Percentiles rank a stretch among this genome's conserved stretches.
Evolutionary conservation across 768 basidiomycete species (phyloP).

Genomic region (Serendipita sp.): DNA sequence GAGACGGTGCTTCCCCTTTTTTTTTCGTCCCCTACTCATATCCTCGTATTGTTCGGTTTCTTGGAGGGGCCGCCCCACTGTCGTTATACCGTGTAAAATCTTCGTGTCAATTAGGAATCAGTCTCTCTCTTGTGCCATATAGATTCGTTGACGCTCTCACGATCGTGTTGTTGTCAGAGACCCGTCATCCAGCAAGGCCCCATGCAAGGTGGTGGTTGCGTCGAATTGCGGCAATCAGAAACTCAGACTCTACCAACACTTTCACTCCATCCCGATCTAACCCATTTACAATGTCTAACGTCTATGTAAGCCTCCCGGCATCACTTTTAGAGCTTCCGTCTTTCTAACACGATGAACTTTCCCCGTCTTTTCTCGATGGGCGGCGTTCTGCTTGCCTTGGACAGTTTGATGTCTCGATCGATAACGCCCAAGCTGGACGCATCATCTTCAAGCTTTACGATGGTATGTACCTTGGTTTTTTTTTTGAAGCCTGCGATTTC

Average conservation of each 20-base stretch:
- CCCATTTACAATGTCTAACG: background rate
- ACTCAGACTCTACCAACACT: background rate
- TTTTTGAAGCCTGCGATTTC: background rate
- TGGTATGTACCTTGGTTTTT: slow-evolving; percentile 23
- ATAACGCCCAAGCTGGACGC: slow-evolving; percentile 22
- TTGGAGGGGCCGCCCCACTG: background rate
- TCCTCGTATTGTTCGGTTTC: background rate
- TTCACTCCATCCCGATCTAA: background rate
- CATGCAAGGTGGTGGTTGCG: too few species aligned
- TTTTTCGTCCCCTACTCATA: too few species aligned
- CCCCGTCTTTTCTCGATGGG: background rate
- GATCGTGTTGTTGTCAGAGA: background rate
- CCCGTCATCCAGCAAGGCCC: too few species aligned
- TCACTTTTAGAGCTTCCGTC: background rate
- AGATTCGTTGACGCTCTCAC: background rate
- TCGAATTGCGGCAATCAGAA: too few species aligned
- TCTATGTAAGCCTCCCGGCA: background rate
- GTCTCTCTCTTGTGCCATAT: background rate
- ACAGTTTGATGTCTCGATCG: slow-evolving; percentile 27
- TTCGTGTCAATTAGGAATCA: background rate
- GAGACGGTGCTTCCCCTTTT: too few species aligned
- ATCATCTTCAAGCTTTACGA: slow-evolving; percentile 82
- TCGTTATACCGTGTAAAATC: background rate
- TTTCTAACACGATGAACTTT: background rate
- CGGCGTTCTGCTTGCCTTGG: background rate